Percentiles rank a stretch among this genome's conserved stretches.
phyloP scores from a whole-genome alignment of 2,329 filamentous ascomycete species.

The Periconia sp. region DNA sequence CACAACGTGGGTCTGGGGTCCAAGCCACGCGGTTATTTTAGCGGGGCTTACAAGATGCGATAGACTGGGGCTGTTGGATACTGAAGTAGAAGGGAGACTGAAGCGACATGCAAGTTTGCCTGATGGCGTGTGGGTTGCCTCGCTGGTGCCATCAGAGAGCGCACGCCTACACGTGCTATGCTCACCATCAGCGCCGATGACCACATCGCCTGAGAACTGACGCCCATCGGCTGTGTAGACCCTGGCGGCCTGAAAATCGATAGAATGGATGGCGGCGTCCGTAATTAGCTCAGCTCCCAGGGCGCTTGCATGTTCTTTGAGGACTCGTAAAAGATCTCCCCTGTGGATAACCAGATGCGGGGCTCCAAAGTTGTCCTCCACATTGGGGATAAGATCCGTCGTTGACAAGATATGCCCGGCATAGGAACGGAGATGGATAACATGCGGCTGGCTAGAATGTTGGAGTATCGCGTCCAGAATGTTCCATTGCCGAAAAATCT shows the following conservation, averaged over 20 bases:
- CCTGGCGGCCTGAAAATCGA: background rate
- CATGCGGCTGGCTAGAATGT: background rate
- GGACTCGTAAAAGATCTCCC: background rate
- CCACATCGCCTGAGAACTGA: background rate
- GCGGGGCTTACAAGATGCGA: background rate
- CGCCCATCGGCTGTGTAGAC: background rate
- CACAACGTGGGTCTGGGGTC: background rate
- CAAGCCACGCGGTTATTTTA: background rate
- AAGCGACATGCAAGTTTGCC: background rate
- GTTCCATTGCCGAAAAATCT: background rate
- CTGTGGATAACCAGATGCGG: background rate
- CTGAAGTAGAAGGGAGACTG: background rate
- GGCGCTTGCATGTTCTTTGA: background rate
- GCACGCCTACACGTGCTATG: background rate
- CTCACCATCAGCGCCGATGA: background rate
- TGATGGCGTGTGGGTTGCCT: background rate
- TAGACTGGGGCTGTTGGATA: background rate
- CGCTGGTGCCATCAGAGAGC: background rate
- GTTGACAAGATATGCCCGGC: background rate
- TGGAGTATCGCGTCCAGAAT: background rate
- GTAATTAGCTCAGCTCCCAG: background rate
- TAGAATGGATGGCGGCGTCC: background rate
- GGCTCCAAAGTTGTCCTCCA: background rate
- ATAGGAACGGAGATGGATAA: background rate
- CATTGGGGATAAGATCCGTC: background rate